Percentiles rank a stretch among this genome's conserved stretches.
These are phyloP conservation scores for Trichoderma sp. DNA, from an alignment of 2,329 filamentous ascomycete genomes.

Conservation along the genomic window DNA sequence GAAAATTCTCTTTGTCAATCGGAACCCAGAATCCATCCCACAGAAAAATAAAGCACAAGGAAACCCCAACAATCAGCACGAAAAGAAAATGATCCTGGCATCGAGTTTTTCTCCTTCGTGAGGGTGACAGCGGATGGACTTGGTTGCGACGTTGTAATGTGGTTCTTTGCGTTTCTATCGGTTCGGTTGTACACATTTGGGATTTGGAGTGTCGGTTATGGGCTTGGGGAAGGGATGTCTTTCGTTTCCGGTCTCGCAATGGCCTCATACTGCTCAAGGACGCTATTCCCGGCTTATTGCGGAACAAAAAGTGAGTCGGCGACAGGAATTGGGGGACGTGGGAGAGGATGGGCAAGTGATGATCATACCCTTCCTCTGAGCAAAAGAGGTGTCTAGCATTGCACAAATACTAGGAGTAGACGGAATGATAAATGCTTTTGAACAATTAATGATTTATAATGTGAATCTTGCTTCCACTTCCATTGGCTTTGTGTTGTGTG, in stretches of 20 bases:
- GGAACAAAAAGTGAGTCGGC: conserved; percentile 21
- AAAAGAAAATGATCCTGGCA: not conserved
- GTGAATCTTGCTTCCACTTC: not conserved
- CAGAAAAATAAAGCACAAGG: conserved; percentile 38
- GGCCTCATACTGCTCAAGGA: conserved; percentile 21
- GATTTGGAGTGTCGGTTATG: not conserved
- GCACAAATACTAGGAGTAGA: conserved; percentile 37
- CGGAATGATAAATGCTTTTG: conserved; percentile 36
- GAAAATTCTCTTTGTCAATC: conserved; percentile 32
- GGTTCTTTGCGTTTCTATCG: conserved; percentile 1
- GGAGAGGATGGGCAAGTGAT: conserved; percentile 21
- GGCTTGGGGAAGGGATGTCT: not conserved
- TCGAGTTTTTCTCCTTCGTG: conserved; percentile 4
- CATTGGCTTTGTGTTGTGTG: not conserved
- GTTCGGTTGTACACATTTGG: not conserved
- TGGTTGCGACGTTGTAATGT: conserved; percentile 5
- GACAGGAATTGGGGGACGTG: conserved; percentile 19
- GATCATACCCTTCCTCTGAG: conserved; percentile 30
- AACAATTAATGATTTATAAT: conserved; percentile 18
- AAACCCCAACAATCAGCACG: conserved; percentile 25
- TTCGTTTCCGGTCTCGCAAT: conserved; percentile 4
- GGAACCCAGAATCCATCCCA: conserved; percentile 29
- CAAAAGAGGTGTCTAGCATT: conserved; percentile 35
- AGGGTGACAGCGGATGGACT: conserved; percentile 17
- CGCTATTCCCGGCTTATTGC: conserved; percentile 21